Evolutionary conservation across 441 rosid species (phyloP), one percentile per base, ranked within the genome.

Genomic region (Croton laevigatus): DNA sequence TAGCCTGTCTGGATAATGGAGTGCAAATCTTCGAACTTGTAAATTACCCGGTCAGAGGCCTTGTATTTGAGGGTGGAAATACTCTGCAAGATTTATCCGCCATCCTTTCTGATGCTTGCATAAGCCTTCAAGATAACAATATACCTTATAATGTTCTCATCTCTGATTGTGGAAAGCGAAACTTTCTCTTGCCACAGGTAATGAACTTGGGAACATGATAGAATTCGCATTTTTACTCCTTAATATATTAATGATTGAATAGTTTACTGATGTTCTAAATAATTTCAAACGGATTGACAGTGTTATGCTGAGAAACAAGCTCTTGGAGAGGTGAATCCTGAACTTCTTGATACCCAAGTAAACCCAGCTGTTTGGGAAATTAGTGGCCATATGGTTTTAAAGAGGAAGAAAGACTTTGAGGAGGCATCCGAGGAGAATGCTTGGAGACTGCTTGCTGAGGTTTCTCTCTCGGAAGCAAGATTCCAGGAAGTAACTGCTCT

Each of bases 351-450:
- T 59, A 93, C 99, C 10, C 99, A 93, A 69, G 99, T 95, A 81
- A 95, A 95, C 78, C 99, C 99, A 59, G 99, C 98, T 3, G 99
- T 93, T 63, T 95, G 98, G 99, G 99, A 95, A 77, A 91, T 95
- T 19, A 89, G 99, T 62, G 99, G 99, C 44, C 99, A 95, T 65
- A 93, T 95, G 83, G 99, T 95, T 73, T 75, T 95, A 45, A 93
- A 95, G 88, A 89, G 95, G 85, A 95, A 80, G 83, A 79, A 84
- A 77, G 98, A 93, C 79, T 95, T 79, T 5, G 94, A 93, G 59
- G 95, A 84, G 78, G 99, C 98, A 69, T 82, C 97, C 0, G 99
- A 93, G 74, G 97, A 80, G 74, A 88, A 93, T n/a, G 98, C 96
- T 8, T 87, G 92, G 91, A 87, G 91, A 83, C 95, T 95, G 59